Percentiles rank a stretch among this genome's conserved stretches.
These are phyloP conservation scores for Wickerhamomyces hampshirensis DNA, from an alignment of 805 yeast species.

Conservation along the genomic window DNA sequence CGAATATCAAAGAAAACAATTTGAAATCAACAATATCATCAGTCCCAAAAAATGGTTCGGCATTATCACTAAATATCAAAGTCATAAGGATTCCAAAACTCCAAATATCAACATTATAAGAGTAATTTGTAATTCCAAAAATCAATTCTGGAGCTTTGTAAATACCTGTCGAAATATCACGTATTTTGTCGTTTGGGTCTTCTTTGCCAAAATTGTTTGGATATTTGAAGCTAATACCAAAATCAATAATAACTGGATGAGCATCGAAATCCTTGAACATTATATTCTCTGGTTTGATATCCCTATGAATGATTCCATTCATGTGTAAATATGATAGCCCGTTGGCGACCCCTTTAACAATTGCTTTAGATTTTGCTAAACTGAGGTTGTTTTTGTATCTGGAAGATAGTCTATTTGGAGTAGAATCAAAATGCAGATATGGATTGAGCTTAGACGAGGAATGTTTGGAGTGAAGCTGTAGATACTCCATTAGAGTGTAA, in stretches of 20 bases:
- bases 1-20: slow-evolving; percentile 49
- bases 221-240: slow-evolving; percentile 34
- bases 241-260: slow-evolving; percentile 34
- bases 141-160: slow-evolving; percentile 75
- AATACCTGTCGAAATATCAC: slow-evolving; percentile 59
- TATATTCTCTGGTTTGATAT: slow-evolving; percentile 81
- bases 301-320: slow-evolving; percentile 83
- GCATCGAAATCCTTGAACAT: slow-evolving; percentile 38
- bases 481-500: slow-evolving; percentile 30
- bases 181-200: slow-evolving; percentile 33
- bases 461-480: slow-evolving; percentile 29
- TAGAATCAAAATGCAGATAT: slow-evolving; percentile 21
- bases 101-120: slow-evolving; percentile 65
- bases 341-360: slow-evolving; percentile 33
- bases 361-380: slow-evolving; percentile 15
- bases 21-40: slow-evolving; percentile 50
- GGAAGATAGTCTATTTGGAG: neutral
- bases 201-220: slow-evolving; percentile 63
- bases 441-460: slow-evolving; percentile 27
- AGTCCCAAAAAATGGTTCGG: slow-evolving; percentile 33
- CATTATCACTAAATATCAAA: slow-evolving; percentile 39
- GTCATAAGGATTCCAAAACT: slow-evolving; percentile 59
- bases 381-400: slow-evolving; percentile 15
- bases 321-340: slow-evolving; percentile 64
- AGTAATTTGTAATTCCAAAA: slow-evolving; percentile 53